These are phyloP conservation scores for Paracoccidioides lutzii DNA, from an alignment of 2,329 filamentous ascomycete genomes.

Conservation along the genomic window DNA sequence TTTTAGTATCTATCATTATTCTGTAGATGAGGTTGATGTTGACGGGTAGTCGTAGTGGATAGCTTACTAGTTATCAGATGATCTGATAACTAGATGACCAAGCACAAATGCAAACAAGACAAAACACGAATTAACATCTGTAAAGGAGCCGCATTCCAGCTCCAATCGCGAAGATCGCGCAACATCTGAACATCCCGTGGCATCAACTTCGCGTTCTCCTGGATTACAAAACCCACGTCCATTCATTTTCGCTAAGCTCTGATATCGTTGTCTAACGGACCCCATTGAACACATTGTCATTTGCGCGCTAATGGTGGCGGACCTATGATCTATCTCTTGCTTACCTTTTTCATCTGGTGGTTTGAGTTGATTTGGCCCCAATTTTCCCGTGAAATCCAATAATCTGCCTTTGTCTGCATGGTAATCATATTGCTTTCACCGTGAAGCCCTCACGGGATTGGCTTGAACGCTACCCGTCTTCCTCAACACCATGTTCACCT, in stretches of 20 bases:
- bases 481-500: constrained; percentile 66
- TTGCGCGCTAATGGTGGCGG: background rate
- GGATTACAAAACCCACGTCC: background rate
- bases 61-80: no score
- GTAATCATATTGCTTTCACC: background rate
- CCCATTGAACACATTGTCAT: background rate
- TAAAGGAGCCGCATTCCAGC: background rate
- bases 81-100: no score
- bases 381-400: background rate
- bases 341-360: background rate
- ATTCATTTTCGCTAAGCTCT: background rate
- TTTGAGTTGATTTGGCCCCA: background rate
- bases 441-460: background rate
- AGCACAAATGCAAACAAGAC: no score
- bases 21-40: no score
- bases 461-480: background rate
- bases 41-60: no score
- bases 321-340: background rate
- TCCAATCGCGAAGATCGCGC: background rate
- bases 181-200: background rate
- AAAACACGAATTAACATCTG: no score
- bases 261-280: background rate
- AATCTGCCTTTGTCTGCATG: background rate
- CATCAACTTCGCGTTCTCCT: background rate
- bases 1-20: no score